Evolutionary conservation across 768 basidiomycete species (phyloP).

Genomic region (Psilocybe azurescens): DNA sequence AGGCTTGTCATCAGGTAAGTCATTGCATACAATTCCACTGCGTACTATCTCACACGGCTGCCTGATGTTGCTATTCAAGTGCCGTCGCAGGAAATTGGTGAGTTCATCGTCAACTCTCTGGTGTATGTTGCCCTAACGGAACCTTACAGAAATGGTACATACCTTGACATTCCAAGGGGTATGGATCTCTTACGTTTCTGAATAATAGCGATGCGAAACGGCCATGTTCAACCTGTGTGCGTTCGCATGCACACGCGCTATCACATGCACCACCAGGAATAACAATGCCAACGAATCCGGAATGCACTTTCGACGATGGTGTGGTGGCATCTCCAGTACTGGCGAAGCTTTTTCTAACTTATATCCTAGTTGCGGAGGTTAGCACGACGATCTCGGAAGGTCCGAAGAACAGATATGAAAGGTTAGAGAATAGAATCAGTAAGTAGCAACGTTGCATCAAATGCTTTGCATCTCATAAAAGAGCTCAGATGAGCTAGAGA

Average conservation of each 20-base stretch:
- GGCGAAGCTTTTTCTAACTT: neutral
- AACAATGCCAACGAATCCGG: constrained; percentile 57
- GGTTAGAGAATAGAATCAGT: constrained; percentile 74
- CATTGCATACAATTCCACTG: neutral
- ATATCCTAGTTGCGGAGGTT: constrained; percentile 44
- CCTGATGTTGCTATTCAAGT: constrained; percentile 40
- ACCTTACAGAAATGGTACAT: constrained; percentile 63
- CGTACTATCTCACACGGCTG: neutral
- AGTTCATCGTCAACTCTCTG: constrained; percentile 27
- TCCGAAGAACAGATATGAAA: constrained; percentile 66
- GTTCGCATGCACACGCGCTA: constrained; percentile 74
- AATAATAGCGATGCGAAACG: constrained; percentile 68
- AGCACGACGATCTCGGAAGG: constrained; percentile 45
- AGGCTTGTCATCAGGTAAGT: constrained; percentile 63
- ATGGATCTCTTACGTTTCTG: neutral
- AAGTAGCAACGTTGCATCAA: constrained; percentile 28
- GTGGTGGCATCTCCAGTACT: constrained; percentile 8
- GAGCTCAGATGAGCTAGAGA: constrained; percentile 66
- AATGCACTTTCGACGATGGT: constrained; percentile 84
- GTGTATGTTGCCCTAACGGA: constrained; percentile 12
- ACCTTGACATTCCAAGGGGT: neutral
- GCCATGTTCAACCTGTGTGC: constrained; percentile 78
- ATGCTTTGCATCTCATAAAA: neutral
- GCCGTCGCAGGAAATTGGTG: constrained; percentile 76
- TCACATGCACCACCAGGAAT: constrained; percentile 65